Base-by-base conservation (phyloP, 768 basidiomycete genomes). In the Pisolithus tinctorius region DNA sequence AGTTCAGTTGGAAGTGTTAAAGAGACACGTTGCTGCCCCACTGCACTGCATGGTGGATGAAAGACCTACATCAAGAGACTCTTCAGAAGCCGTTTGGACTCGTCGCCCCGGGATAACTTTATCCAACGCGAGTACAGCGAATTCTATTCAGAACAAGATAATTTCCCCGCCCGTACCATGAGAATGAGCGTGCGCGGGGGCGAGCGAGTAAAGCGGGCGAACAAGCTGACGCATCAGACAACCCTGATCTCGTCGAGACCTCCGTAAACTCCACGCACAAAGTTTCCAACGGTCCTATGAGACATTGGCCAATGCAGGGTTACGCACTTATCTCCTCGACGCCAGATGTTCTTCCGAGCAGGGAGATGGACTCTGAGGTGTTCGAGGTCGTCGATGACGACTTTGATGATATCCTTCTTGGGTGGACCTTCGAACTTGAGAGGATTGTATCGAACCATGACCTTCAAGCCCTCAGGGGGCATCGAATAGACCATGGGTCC, bases 351-450 rank as follows among this genome's bases (percentile, higher is more conserved):
- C 48, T 45, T 68, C 16, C 63, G 55, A 20, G 64, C 57, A 0
- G 65, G 66, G 0, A 54, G 58, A 43, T 68, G 65, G 2, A 64
- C 66, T 48, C 66, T 63, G 37, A 68, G 66, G 37, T 52, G 54
- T n/a, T 40, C 50, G 27, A 69, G 60, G 51, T 68, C 65, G 39
- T 52, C 57, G 48, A 67, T 59, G 36, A 67, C 49, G 43, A 57
- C 34, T 11, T 34, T 59, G 37, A 55, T 55, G 38, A 65, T 53
- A 10, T 46, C 63, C 42, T 25, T 20, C 23, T 20, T 41, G 5
- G 3, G 8, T 14, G 10, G 6, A 5, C 40, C 10, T 41, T 23
- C 17, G 20, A 42, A 42, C 25, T 26, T 42, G 41, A 16, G 41
- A 20, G 41, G 17, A n/a, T 42, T 42, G 23, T 42, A 42, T 26